These are phyloP conservation scores for Erigeron canadensis DNA, from an alignment of 129 eudicot species.

Conservation along the genomic window DNA sequence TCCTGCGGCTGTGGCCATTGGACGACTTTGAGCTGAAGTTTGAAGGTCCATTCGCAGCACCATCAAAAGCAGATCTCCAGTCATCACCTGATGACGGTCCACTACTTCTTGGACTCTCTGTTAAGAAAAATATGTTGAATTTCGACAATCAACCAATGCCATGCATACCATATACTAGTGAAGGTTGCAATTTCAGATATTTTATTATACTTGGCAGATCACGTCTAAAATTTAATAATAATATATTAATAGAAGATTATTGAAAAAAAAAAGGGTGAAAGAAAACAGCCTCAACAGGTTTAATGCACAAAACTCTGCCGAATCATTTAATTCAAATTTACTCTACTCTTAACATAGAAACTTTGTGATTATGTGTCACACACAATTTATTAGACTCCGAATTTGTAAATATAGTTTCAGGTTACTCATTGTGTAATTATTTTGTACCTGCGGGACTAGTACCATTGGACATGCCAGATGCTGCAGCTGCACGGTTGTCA, in stretches of 20 bases:
- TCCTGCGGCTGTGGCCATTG: constrained; percentile 77
- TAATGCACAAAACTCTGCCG: neutral
- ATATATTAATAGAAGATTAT: neutral
- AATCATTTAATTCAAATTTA: too few relatives aligned
- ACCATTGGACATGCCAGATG: constrained; percentile 63
- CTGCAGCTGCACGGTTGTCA: constrained; percentile 95
- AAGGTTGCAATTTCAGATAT: neutral
- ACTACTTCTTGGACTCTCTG: constrained; percentile 52
- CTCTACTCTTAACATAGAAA: neutral
- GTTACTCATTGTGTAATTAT: neutral
- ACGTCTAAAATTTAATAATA: neutral
- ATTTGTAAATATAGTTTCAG: too few relatives aligned
- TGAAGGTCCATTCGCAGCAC: constrained; percentile 85
- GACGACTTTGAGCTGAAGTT: constrained; percentile 58
- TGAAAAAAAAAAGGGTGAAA: neutral
- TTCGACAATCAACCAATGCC: neutral
- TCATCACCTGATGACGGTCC: constrained; percentile 76
- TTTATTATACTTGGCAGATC: neutral
- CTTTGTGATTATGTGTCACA: neutral
- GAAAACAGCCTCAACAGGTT: neutral
- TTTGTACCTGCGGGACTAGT: constrained; percentile 56
- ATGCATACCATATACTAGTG: neutral
- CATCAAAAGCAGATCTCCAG: constrained; percentile 98
- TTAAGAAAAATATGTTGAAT: neutral
- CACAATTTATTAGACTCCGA: neutral